Evolutionary conservation across 23 red algal genomes (phyloP), one percentile per base, ranked within the genome.

Genomic region (Agarophyton chilense): DNA sequence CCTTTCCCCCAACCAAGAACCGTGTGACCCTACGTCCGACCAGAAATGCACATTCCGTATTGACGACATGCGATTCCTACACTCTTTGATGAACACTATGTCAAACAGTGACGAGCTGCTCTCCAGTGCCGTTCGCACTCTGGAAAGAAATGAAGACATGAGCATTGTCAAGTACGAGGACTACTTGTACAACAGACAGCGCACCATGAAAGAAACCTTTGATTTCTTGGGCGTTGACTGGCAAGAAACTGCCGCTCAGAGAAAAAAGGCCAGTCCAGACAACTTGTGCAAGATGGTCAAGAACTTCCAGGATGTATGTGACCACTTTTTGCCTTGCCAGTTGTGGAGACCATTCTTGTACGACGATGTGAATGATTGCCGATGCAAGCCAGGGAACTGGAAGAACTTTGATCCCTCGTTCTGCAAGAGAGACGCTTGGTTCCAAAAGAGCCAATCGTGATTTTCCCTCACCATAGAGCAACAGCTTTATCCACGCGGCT

Each of bases 251-350:
- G 63, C 35, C 16, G 68, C 91, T 4, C 72, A 80, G 47, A 42
- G 91, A 68, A 28, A 57, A n/a, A 94, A 94, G 91, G 91, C 91
- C 24, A 94, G 80, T 61, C 75, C 77, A 32, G 91, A 94, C 47
- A 94, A 74, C 40, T 51, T 94, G 26, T 94, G 91, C 51, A 63
- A 87, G 45, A 86, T 84, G 82, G 91, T 94, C 16, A 79, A 54
- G 31, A 94, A 94, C 66, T 94, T 81, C 62, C 80, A 79, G 16
- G 91, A 94, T 10, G 52, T 94, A 24, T 94, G 91, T 51, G 55
- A 81, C 40, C 70, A 41, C 41, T 94, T 94, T 58, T 66, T 64
- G n/a, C 70, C 76, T 13, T 94, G 91, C 81, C 74, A 72, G 50
- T 46, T 86, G 58, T 94, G 91, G 91, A 72, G 83, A 86, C 45